Conservation (phyloP, 2,329 filamentous ascomycete genomes). For the Phyllosticta ampelicida region DNA sequence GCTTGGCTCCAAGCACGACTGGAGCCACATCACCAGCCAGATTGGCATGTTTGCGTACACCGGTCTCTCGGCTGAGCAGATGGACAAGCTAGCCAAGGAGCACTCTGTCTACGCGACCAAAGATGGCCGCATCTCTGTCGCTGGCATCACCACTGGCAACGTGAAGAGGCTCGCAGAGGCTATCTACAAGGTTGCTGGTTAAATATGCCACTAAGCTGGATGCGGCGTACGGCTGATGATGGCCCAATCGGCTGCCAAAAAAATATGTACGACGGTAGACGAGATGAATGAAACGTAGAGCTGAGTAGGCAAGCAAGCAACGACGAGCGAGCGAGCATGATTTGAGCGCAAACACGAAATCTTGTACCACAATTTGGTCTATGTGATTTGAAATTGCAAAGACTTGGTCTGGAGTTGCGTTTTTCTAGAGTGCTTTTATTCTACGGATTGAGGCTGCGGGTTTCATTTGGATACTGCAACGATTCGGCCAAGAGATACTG, state of each 20-base stretch:
- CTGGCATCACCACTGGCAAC: constrained; percentile 70
- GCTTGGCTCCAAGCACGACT: constrained; percentile 92
- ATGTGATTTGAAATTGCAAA: not conserved
- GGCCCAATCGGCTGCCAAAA: not conserved
- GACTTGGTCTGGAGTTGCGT: not conserved
- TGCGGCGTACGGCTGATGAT: not conserved
- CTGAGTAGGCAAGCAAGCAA: not conserved
- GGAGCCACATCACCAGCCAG: constrained; percentile 92
- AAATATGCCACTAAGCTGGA: constrained; percentile 11
- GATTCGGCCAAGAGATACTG: not conserved
- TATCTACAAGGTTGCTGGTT: constrained; percentile 73
- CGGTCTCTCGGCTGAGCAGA: constrained; percentile 79
- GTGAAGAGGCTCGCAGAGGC: constrained; percentile 71
- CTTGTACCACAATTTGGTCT: not conserved
- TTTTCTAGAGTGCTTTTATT: not conserved
- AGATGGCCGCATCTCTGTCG: constrained; percentile 77
- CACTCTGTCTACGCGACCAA: constrained; percentile 97
- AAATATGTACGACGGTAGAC: not conserved
- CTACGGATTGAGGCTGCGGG: not conserved
- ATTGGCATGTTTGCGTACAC: constrained; percentile 99
- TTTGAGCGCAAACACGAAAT: not conserved
- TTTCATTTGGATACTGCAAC: not conserved
- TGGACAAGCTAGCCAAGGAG: constrained; percentile 84
- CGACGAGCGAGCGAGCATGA: not conserved
- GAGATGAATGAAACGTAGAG: not conserved